Base-by-base conservation (phyloP, 1,284 basidiomycete genomes). In the Singerocomus inundabilis region DNA sequence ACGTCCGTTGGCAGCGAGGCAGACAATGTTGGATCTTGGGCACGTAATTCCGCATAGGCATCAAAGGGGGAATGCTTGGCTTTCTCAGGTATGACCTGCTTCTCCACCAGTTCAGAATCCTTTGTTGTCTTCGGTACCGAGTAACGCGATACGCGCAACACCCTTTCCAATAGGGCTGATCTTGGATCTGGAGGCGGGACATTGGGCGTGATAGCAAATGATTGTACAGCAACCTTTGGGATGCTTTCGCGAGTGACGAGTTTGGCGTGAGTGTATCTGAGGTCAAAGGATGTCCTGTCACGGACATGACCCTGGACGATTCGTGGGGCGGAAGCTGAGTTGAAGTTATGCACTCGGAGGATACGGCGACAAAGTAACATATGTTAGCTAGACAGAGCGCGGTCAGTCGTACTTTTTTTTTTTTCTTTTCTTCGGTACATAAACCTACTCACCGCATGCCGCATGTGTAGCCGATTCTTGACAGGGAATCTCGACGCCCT, bases 331-430 rank as follows among this genome's bases (percentile, higher is more conserved):
- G 49, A 51, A 53, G 46, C 45, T 58, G 59, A 49, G 51, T 62
- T 67, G 51, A 62, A 56, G 56, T 67, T 57, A 63, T 68, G 67
- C 62, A 68, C 67, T 70, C 63, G 68, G 55, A 67, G 63, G 54
- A 75, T 64, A 66, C 69, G 74, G 66, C 76, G 78, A 71, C 78
- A 79, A 75, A 75, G 69, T 66, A 72, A 80, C 78, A 81, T 81
- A 79, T 73, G 78, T 80, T 72, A 81, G 68, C 78, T 80, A 51
- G 12, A 48, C 34, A 15, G 12, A 26, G 36, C 13, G 15, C 6
- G 30, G 39, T 60, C 21, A 51, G 24, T n/a, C 30, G 13, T 2
- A 12, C 9, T 8, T 4, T 12, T 33, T 25, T 15, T 37, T 15
- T n/a, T 44, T n/a, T n/a, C n/a, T n/a, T n/a, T n/a, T n/a, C 18